Base-by-base conservation (phyloP, 768 basidiomycete genomes). In the Kwoniella dejecticola region DNA sequence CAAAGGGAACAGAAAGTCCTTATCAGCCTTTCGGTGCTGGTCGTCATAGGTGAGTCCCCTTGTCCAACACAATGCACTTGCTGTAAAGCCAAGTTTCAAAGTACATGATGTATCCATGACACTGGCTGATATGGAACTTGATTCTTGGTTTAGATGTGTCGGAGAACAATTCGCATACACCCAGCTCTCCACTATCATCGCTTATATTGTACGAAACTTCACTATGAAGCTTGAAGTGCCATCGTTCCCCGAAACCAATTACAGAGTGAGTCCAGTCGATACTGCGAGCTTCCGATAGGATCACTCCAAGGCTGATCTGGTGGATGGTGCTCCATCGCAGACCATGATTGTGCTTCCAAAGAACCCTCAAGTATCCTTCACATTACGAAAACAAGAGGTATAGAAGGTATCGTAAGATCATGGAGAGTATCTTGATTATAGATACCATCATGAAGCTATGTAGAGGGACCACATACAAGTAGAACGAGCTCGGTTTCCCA, bases 21-120 rank as follows among this genome's bases (percentile, higher is more conserved):
- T 97, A 98, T 78, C 90, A 96, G 77, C 96, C 96, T 1, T 99
- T 99, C 72, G 96, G 96, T 64, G 95, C 96, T 52, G 96, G 96
- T 27, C 84, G 90, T 71, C 95, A 97, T 81, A 83, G 94, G 66
- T 98, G 91, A 79, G 94, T 97, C 94, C 17, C 41, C 41, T 42
- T 8, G 41, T 42, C 17, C 2, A 23, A n/a, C n/a, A n/a, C n/a
- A n/a, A n/a, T n/a, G n/a, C n/a, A n/a, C n/a, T n/a, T n/a, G n/a
- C n/a, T n/a, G n/a, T n/a, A n/a, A n/a, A n/a, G n/a, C n/a, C n/a
- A n/a, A n/a, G n/a, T n/a, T n/a, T n/a, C n/a, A n/a, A n/a, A n/a
- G n/a, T n/a, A n/a, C n/a, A n/a, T n/a, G n/a, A n/a, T n/a, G n/a
- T n/a, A n/a, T n/a, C n/a, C n/a, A 23, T 47, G 47, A 54, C 15